Evolutionary conservation across 2,329 filamentous ascomycete genomes (phyloP), one percentile per base, ranked within the genome.

Genomic region (Diaporthe destruens): DNA sequence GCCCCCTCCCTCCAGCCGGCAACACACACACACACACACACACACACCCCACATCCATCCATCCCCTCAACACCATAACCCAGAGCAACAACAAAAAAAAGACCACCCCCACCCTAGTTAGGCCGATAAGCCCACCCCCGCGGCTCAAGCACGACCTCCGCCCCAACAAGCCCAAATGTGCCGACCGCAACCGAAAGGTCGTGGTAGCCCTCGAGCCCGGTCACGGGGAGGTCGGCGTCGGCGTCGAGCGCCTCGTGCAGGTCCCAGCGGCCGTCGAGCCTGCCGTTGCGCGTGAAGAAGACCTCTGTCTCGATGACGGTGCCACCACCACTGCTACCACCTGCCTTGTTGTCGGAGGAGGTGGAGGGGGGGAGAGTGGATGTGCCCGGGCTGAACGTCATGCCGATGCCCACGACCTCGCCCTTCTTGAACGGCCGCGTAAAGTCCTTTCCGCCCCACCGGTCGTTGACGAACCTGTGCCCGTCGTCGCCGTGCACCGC

Each of bases 401-500:
- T 93, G 4, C 93, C 93, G 18, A 96, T 82, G 0, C 93, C 94
- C 12, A 94, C 86, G 6, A 89, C 90, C 77, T 94, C 89, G 20
- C 91, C 92, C 0, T 82, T 82, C n/a, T 82, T 80, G 79, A 95
- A 95, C 6, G 90, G 85, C 12, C 80, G 77, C 0, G 90, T 91
- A 75, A 95, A 95, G 71, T 90, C 85, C 75, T 89, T 88, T 23
- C 94, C 94, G 29, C 94, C 93, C 85, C 88, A 92, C 9, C 87
- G 86, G 80, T 96, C 92, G 79, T 95, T 94, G 77, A 94, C 86
- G 80, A 92, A 96, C 80, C 88, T 88, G 77, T 92, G 87, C 0
- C 94, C 94, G 80, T 96, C 94, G 80, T 96, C 94, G 59, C 92
- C 91, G 79, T 96, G 94, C n/a, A 96, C 89, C 1, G 87, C 94